A percentile compares a stretch with the other conserved stretches of the same genome.
Evolutionary conservation across 257 asterid species (phyloP).

Genomic region (Solanum raphanifolium): DNA sequence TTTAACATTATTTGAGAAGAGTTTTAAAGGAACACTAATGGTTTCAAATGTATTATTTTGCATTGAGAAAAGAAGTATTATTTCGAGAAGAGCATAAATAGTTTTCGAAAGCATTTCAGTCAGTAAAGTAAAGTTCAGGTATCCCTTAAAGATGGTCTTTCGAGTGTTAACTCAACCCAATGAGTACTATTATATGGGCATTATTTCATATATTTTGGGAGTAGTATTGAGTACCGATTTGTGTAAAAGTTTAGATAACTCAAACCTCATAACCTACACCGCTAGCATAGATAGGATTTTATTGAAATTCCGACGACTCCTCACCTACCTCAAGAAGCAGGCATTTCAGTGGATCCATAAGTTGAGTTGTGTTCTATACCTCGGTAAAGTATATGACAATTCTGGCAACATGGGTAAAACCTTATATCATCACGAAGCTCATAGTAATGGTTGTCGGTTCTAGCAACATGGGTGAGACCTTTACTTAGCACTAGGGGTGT

Average conservation of each 20-base stretch:
- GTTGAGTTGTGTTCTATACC: neutral
- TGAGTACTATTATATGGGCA: neutral
- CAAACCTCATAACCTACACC: neutral
- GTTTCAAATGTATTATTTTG: too few relatives aligned
- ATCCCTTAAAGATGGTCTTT: neutral
- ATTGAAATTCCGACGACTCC: neutral
- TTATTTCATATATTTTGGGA: neutral
- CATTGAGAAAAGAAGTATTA: neutral
- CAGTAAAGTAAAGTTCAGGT: too few relatives aligned
- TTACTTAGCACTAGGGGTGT: too few relatives aligned
- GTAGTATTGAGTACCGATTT: too few relatives aligned
- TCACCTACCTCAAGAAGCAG: neutral
- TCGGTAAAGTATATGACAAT: neutral
- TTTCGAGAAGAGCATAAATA: neutral
- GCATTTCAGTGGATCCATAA: neutral
- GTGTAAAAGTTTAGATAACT: neutral
- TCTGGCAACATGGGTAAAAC: too few relatives aligned
- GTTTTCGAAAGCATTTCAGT: neutral
- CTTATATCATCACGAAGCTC: too few relatives aligned
- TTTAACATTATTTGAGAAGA: too few relatives aligned
- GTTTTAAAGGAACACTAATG: too few relatives aligned
- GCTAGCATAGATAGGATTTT: neutral
- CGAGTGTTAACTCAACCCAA: neutral
- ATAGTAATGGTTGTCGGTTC: too few relatives aligned
- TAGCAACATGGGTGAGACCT: too few relatives aligned